Evolutionary conservation across 495 filamentous ascomycete species (phyloP), one percentile per base, ranked within the genome.

Genomic region (Bombardia bombarda): DNA sequence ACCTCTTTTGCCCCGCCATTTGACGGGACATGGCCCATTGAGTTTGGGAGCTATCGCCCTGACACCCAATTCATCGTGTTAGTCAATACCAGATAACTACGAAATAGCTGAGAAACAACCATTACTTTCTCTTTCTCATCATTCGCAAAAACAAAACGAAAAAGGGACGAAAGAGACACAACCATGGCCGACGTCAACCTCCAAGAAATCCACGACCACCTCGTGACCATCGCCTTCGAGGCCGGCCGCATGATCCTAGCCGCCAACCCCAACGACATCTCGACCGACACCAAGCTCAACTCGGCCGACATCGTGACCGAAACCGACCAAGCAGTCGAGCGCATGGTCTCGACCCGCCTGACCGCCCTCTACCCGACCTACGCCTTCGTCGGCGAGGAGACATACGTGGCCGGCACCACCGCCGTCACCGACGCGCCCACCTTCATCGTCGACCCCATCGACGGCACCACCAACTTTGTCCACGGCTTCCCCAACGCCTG

Each of bases 401-500:
- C 84, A 16, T 92, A 90, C 72, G 63, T 81, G 35, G 73, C 83
- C 21, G 77, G 80, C 42, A 66, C 66, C 46, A 62, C 59, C 14
- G 67, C 56, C 20, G 67, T 95, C 43, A 86, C 83, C 3, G 53
- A 71, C 28, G 70, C 67, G 1, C 88, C 88, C 1, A 95, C 88
- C 34, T 94, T 95, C 66, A 75, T 94, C 62, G 78, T 84, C 45
- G 88, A 95, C 66, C 88, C 88, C 31, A 89, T 93, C 53, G 88
- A 95, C 66, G 88, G 88, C 45, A 93, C 87, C 10, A 79, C 79
- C 35, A 95, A 95, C 67, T 94, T 95, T 53, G 77, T 94, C 5
- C 88, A 95, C 65, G 70, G 70, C 40, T 84, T 86, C 65, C 84
- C 87, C 12, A 74, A 81, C 53, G 83, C 86, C 47, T 87, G 81